Base-by-base conservation (phyloP, 2,329 filamentous ascomycete genomes). In the Rhynchosporium agropyri region DNA sequence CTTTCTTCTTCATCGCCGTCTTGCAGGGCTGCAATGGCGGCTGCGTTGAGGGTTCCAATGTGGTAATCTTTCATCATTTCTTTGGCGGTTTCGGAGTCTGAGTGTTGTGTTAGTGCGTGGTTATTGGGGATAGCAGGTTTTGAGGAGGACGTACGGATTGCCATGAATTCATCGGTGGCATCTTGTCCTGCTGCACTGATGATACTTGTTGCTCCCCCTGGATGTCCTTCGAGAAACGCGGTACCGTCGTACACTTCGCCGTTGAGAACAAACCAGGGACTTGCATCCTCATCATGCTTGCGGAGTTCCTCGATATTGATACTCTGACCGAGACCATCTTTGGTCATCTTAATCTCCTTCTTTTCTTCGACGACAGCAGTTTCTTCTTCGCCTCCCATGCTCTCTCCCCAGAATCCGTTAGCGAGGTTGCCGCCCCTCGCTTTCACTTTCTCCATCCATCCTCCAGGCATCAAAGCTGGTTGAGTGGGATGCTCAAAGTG, bases 361-460 rank as follows among this genome's bases (percentile, higher is more conserved):
- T 79, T 79, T 8, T 77, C 76, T 67, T 86, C 83, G 42, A 82
- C 79, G 2, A 78, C 75, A 36, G 74, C 75, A 5, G 79, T 78
- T 58, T 80, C 69, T 57, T 77, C 74, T 62, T 82, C 82, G 0
- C 83, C 84, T 2, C 81, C 80, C 43, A 86, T 75, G 65, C 80
- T 85, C 74, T 96, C 91, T 7, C 92, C 93, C 92, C 93, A 97
- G 71, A 87, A 88, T 0, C 91, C 90, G 69, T 96, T 96, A 6
- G 83, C 80, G 20, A 97, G 79, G 71, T 96, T 87, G 0, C 92
- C 91, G 1, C 93, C 92, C 0, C 82, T 80, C 67, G 91, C 92
- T 76, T 96, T 97, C 29, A 95, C 88, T 15, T 89, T 83, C 71
- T 96, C 92, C 93, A 97, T 97, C 93, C 93, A 97, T 0, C 93